phyloP scores from a whole-genome alignment of 805 yeast genomes.

The Komagataella mondaviorum region DNA sequence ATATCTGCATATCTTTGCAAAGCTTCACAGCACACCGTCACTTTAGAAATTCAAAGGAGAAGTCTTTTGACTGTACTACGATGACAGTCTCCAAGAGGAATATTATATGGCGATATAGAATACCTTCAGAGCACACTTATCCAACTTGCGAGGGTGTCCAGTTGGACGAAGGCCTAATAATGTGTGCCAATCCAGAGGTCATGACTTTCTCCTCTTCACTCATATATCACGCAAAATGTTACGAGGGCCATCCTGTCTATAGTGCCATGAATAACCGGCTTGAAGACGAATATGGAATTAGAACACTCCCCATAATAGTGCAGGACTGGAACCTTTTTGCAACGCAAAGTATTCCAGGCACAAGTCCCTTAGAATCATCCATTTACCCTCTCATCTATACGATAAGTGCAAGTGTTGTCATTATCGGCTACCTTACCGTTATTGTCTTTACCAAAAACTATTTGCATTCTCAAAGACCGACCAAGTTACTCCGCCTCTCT shows the following conservation, averaged over 20 bases:
- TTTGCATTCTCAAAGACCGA: conserved; percentile 38
- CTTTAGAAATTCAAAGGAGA: not conserved
- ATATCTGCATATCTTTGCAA: too few species aligned
- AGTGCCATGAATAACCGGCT: conserved; percentile 8
- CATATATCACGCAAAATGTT: conserved; percentile 5
- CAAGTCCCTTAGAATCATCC: not conserved
- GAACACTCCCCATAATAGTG: not conserved
- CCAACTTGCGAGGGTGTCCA: not conserved
- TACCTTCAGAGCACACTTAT: not conserved
- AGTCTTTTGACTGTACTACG: not conserved
- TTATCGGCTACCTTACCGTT: conserved; percentile 48
- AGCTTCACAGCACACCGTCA: not conserved
- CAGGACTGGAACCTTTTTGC: not conserved
- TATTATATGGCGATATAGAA: not conserved
- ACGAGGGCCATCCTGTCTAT: conserved; percentile 9
- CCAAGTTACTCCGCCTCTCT: conserved; percentile 34
- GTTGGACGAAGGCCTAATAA: not conserved
- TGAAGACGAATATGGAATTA: not conserved
- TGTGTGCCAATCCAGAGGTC: not conserved
- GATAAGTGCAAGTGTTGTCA: conserved; percentile 49
- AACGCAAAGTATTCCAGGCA: not conserved
- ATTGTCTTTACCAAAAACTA: conserved; percentile 49
- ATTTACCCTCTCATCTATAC: conserved; percentile 52
- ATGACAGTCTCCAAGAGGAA: not conserved
- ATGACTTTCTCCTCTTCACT: not conserved